phyloP scores from a whole-genome alignment of 495 filamentous ascomycete genomes.

The Sphaerosporella brunnea region DNA sequence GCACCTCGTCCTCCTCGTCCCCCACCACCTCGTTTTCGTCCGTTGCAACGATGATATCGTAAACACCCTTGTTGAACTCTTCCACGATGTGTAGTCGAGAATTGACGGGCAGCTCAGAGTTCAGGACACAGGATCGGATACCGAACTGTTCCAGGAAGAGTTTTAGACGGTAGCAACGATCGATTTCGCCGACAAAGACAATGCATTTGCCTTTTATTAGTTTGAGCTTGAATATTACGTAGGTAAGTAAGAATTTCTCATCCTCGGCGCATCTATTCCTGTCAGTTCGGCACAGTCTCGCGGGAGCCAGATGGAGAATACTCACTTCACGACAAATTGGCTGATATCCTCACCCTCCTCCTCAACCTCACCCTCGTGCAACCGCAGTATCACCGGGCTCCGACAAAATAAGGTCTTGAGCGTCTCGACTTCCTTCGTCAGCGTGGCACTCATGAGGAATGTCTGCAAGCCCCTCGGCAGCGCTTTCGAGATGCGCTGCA shows the following conservation, averaged over 20 bases:
- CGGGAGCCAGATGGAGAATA: too few species aligned
- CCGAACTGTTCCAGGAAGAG: conserved; percentile 94
- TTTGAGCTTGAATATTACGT: conserved; percentile 87
- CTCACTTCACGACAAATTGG: conserved; percentile 70
- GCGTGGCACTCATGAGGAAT: conserved; percentile 80
- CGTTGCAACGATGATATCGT: conserved; percentile 91
- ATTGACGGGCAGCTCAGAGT: conserved; percentile 86
- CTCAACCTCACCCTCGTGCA: conserved; percentile 44
- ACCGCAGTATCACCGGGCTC: conserved; percentile 53
- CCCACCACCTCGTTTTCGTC: conserved; percentile 82
- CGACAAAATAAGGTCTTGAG: conserved; percentile 76
- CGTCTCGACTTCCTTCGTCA: conserved; percentile 68
- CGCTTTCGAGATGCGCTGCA: conserved; percentile 53
- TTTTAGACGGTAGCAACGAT: conserved; percentile 84
- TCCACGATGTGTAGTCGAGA: conserved; percentile 85
- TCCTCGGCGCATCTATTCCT: conserved; percentile 62
- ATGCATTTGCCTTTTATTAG: conserved; percentile 88
- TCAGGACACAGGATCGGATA: conserved; percentile 81
- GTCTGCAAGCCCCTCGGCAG: conserved; percentile 77
- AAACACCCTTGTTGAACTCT: conserved; percentile 89
- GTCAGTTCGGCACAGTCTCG: too few species aligned
- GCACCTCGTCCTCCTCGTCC: conserved; percentile 32
- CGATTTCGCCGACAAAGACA: conserved; percentile 84
- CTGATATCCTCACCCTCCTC: conserved; percentile 55
- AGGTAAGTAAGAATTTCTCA: conserved; percentile 86